Evolutionary conservation across 148 eudicot genomes (phyloP).

Genomic region (Euryodendron excelsum): DNA sequence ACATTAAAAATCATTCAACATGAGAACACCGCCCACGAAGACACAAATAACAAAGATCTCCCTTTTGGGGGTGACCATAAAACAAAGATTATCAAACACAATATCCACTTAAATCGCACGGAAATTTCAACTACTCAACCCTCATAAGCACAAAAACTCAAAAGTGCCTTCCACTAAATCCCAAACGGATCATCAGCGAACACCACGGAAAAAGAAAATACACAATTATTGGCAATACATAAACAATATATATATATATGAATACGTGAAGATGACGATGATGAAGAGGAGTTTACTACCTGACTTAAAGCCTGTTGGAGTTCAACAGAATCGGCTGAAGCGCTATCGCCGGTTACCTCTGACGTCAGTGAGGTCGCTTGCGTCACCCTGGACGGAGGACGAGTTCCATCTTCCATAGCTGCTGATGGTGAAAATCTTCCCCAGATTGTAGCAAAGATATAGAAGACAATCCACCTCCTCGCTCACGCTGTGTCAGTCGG

Average conservation of each 20-base stretch:
- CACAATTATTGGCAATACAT: neutral
- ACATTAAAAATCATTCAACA: neutral
- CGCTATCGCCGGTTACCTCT: neutral
- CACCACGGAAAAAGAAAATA: neutral
- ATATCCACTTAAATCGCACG: too few relatives aligned
- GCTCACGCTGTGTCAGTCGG: neutral
- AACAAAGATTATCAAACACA: neutral
- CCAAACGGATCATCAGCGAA: neutral
- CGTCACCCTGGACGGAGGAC: neutral
- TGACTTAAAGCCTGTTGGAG: neutral
- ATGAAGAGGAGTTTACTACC: neutral
- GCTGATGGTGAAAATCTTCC: neutral
- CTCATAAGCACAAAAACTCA: neutral
- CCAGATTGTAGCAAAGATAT: too few relatives aligned
- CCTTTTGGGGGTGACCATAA: neutral
- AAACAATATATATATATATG: neutral
- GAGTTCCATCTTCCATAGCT: neutral
- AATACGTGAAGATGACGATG: neutral
- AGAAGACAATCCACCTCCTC: too few relatives aligned
- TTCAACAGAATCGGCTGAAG: slow-evolving; percentile 8
- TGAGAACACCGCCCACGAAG: neutral
- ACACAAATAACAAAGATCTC: neutral
- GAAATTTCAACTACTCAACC: neutral
- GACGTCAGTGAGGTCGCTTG: neutral
- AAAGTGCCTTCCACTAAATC: neutral